Evolutionary conservation across 345 rosid genomes (phyloP).

Genomic region (Noccaea caerulescens): DNA sequence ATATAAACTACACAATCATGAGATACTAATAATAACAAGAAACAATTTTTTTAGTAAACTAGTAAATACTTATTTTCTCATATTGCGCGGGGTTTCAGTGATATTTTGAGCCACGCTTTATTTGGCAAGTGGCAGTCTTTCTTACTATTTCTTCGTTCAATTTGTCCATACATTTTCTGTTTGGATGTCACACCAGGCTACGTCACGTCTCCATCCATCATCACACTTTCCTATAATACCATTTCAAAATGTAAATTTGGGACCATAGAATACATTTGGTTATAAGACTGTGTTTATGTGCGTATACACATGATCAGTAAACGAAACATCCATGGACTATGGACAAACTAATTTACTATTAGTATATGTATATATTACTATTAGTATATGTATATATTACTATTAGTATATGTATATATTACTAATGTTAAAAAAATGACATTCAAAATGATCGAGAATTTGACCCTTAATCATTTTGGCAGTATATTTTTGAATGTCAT

Average conservation of each 20-base stretch:
- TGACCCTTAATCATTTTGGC: no score
- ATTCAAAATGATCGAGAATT: no score
- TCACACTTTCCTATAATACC: conserved; percentile 34
- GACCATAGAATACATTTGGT: conserved; percentile 18
- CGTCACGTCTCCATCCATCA: conserved; percentile 37
- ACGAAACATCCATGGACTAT: conserved; percentile 2
- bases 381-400: no score
- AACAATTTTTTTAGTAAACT: no score
- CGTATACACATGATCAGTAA: conserved; percentile 12
- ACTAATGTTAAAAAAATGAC: no score
- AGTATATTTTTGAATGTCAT: no score
- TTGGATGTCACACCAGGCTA: conserved; percentile 39
- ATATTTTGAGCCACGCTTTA: conserved; percentile 21
- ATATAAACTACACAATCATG: no score
- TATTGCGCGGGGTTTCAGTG: no score
- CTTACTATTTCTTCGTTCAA: conserved; percentile 20
- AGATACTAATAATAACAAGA: no score
- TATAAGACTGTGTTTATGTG: not conserved
- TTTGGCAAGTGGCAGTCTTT: conserved; percentile 32
- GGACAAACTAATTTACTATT: not conserved
- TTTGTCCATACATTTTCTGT: conserved; percentile 30
- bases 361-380: no score
- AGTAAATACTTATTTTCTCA: no score
- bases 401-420: no score
- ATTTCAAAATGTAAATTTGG: conserved; percentile 1